Evolutionary conservation across 2,329 filamentous ascomycete genomes (phyloP).

Genomic region (Beauveria caledonica): DNA sequence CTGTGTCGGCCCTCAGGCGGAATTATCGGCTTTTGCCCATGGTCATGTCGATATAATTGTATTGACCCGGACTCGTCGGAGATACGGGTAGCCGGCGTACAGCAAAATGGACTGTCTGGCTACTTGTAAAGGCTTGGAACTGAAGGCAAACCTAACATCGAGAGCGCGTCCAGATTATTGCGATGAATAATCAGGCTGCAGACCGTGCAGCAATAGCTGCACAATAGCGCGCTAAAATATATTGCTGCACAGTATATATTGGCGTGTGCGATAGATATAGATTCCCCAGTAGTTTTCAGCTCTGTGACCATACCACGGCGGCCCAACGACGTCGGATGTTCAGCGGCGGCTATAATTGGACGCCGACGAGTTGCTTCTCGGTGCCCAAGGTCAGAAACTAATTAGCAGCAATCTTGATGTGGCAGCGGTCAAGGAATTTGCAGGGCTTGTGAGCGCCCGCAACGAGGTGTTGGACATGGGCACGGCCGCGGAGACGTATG

Average conservation of each 20-base stretch:
- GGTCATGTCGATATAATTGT: background rate
- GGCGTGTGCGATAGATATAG: no score
- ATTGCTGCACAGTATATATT: no score
- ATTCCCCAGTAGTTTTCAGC: background rate
- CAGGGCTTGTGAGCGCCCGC: background rate
- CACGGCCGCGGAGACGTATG: background rate
- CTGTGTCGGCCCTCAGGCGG: background rate
- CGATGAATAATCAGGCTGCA: background rate
- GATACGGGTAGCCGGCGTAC: background rate
- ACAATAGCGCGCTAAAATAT: background rate
- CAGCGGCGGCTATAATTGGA: constrained; percentile 1
- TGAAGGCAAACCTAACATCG: background rate
- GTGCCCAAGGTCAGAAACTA: background rate
- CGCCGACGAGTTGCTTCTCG: background rate
- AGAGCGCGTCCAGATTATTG: background rate
- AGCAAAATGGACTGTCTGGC: background rate
- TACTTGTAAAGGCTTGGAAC: background rate
- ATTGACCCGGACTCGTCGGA: background rate
- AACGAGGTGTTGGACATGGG: background rate
- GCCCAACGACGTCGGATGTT: background rate
- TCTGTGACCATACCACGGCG: background rate
- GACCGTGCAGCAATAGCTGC: background rate
- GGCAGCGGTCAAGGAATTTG: background rate
- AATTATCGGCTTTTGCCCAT: background rate
- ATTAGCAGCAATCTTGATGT: background rate